phyloP scores from a whole-genome alignment of 805 yeast species.

The Schwanniomyces sp. region DNA sequence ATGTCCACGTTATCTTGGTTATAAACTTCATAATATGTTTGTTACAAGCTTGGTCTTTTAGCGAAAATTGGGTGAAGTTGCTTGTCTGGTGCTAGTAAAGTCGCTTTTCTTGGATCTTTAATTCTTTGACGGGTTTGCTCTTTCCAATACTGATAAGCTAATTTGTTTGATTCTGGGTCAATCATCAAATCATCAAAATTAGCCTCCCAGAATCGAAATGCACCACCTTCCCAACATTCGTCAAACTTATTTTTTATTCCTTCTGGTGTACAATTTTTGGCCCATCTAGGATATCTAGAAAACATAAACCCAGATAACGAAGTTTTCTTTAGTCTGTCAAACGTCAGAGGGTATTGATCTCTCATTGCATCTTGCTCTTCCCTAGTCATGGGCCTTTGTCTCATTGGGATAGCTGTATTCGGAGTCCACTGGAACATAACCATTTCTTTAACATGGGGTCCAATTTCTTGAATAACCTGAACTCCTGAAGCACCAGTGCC shows the following conservation, averaged over 20 bases:
- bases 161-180: conserved; percentile 13
- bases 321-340: conserved; percentile 9
- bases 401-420: conserved; percentile 16
- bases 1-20: conserved; percentile 14
- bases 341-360: conserved; percentile 1
- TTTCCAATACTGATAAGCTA: conserved; percentile 19
- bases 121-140: conserved; percentile 13
- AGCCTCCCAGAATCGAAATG: conserved; percentile 25
- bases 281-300: background rate
- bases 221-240: conserved; percentile 19
- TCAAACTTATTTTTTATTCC: conserved; percentile 13
- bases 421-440: conserved; percentile 12
- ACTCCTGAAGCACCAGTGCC: conserved; percentile 36
- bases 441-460: conserved; percentile 14
- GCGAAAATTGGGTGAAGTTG: conserved; percentile 17
- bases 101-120: conserved; percentile 14
- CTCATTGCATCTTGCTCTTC: conserved; percentile 7
- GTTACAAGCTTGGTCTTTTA: conserved; percentile 17
- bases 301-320: conserved; percentile 1
- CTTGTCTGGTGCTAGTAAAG: conserved; percentile 17
- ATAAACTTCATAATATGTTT: conserved; percentile 14
- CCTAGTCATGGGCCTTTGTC: conserved; percentile 4
- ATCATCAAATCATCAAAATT: conserved; percentile 13
- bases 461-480: conserved; percentile 19
- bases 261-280: conserved; percentile 12